Conservation (phyloP, 2,329 filamentous ascomycete genomes). For the Berkeleyomyces rouxiae region DNA sequence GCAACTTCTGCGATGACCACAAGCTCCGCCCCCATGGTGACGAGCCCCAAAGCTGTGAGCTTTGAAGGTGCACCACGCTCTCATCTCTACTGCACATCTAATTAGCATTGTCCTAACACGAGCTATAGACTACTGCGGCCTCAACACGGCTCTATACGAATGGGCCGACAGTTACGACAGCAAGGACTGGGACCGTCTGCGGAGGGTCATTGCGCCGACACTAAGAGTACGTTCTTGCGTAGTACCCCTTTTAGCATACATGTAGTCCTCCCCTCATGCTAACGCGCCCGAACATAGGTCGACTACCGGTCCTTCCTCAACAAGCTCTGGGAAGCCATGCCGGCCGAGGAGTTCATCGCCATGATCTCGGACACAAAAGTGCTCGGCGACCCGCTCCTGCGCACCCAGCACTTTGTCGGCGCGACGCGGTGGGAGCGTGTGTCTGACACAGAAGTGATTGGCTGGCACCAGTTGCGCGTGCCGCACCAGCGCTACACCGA, state of each 20-base stretch:
- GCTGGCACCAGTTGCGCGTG: constrained; percentile 44
- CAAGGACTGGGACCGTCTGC: constrained; percentile 46
- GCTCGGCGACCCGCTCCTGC: constrained; percentile 42
- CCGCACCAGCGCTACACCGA: constrained; percentile 45
- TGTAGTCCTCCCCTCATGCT: constrained; percentile 44
- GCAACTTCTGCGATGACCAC: no score
- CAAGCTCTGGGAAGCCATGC: constrained; percentile 44
- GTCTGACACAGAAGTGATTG: constrained; percentile 40
- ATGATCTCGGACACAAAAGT: constrained; percentile 42
- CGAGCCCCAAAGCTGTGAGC: constrained; percentile 10
- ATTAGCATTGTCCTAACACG: background rate
- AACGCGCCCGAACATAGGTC: constrained; percentile 32
- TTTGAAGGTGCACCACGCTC: constrained; percentile 7
- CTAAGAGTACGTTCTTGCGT: constrained; percentile 11
- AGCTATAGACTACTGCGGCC: constrained; percentile 17
- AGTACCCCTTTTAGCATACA: background rate
- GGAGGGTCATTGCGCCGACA: constrained; percentile 42
- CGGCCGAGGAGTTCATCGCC: constrained; percentile 41
- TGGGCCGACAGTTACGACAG: constrained; percentile 52
- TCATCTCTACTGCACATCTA: background rate
- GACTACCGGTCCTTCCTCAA: constrained; percentile 53
- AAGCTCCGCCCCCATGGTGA: background rate
- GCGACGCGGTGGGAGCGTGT: constrained; percentile 40
- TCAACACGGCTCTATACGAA: constrained; percentile 24
- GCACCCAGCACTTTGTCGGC: constrained; percentile 50